Percentiles rank a stretch among this genome's conserved stretches.
These are phyloP conservation scores for Fusarium abutilonis DNA, from an alignment of 2,329 filamentous ascomycete genomes.

Conservation along the genomic window DNA sequence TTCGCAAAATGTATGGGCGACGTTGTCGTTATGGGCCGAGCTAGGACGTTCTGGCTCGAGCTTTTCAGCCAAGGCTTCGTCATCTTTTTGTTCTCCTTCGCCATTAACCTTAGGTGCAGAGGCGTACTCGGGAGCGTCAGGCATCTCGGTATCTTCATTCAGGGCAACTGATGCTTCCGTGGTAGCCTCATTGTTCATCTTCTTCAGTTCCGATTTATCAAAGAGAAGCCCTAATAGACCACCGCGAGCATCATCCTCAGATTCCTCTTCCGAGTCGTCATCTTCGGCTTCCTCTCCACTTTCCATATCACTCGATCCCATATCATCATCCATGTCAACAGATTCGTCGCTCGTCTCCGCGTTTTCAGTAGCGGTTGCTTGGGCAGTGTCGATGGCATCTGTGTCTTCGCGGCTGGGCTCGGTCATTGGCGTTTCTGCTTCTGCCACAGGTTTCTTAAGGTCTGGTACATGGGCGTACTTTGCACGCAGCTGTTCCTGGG, in stretches of 20 bases:
- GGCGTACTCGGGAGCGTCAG: slow-evolving; percentile 19
- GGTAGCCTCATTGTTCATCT: slow-evolving; percentile 57
- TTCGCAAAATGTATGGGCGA: background rate
- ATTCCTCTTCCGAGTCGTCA: slow-evolving; percentile 57
- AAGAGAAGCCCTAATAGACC: slow-evolving; percentile 68
- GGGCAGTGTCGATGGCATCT: slow-evolving; percentile 35
- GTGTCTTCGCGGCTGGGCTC: slow-evolving; percentile 40
- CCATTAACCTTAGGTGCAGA: slow-evolving; percentile 30
- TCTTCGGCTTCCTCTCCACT: slow-evolving; percentile 56
- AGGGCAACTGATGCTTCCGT: slow-evolving; percentile 27
- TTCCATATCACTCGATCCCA: slow-evolving; percentile 66
- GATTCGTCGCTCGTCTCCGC: slow-evolving; percentile 70
- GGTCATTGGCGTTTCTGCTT: slow-evolving; percentile 40
- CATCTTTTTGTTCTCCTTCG: slow-evolving; percentile 49
- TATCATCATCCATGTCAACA: slow-evolving; percentile 74
- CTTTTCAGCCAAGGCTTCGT: slow-evolving; percentile 49
- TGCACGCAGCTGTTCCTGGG: slow-evolving; percentile 72
- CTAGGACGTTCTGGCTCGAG: slow-evolving; percentile 39
- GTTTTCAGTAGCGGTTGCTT: slow-evolving; percentile 41
- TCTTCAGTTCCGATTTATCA: slow-evolving; percentile 65
- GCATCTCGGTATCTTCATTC: slow-evolving; percentile 42
- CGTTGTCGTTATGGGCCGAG: slow-evolving; percentile 20
- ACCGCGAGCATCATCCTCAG: slow-evolving; percentile 53
- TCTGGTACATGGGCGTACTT: slow-evolving; percentile 75
- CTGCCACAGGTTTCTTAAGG: slow-evolving; percentile 48